Evolutionary conservation across 306 rosid species (phyloP).

Genomic region (Quillaja saponaria): DNA sequence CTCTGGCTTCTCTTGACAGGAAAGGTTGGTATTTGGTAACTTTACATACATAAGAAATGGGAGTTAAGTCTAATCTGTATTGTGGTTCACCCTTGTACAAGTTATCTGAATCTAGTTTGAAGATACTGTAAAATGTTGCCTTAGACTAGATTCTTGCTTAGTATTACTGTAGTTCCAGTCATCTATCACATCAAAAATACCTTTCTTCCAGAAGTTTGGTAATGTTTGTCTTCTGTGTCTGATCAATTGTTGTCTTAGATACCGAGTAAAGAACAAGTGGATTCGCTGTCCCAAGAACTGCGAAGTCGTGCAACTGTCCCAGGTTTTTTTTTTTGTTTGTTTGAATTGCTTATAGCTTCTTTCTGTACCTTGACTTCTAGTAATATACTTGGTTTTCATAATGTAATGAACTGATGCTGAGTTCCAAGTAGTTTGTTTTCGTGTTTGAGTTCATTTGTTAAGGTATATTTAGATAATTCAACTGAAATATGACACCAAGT

Average conservation of each 20-base stretch:
- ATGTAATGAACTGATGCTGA: background rate
- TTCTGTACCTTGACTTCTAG: constrained; percentile 13
- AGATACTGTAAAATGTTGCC: constrained; percentile 16
- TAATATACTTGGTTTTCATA: constrained; percentile 9
- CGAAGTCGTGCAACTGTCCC: constrained; percentile 78
- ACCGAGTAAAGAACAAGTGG: constrained; percentile 91
- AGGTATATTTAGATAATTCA: constrained; percentile 6
- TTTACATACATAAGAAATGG: constrained; percentile 19
- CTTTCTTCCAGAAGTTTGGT: too few species aligned
- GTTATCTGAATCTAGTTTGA: constrained; percentile 5
- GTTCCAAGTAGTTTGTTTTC: constrained; percentile 6
- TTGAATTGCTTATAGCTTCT: constrained; percentile 24
- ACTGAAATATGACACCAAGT: background rate
- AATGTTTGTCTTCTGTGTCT: too few species aligned
- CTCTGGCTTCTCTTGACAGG: constrained; percentile 66
- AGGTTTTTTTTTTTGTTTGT: constrained; percentile 59
- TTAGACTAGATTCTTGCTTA: background rate
- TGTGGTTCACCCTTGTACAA: constrained; percentile 9
- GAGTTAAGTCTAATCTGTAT: constrained; percentile 10
- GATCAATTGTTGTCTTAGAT: constrained; percentile 47
- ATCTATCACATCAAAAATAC: too few species aligned
- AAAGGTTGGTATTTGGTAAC: constrained; percentile 43
- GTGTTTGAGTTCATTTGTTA: constrained; percentile 8
- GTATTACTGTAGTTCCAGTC: too few species aligned
- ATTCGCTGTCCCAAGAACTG: constrained; percentile 78